These are phyloP conservation scores for Tuber calosporum DNA, from an alignment of 495 filamentous ascomycete genomes.

Conservation along the genomic window DNA sequence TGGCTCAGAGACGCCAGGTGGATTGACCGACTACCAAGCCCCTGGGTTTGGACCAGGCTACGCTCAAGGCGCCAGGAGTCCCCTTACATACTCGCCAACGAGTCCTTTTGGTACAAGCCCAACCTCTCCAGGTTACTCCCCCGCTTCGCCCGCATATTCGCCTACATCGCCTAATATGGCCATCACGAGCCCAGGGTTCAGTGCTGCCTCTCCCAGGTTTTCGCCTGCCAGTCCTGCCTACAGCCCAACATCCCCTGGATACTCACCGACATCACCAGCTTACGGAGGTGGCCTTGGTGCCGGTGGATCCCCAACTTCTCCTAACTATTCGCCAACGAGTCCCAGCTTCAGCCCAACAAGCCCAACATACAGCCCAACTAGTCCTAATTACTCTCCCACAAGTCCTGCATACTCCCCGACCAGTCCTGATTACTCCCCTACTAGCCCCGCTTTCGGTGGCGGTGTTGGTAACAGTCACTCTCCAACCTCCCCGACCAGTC, in stretches of 20 bases:
- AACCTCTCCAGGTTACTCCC: constrained; percentile 67
- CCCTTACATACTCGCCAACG: constrained; percentile 59
- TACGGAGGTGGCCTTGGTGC: constrained; percentile 43
- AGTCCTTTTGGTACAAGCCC: constrained; percentile 71
- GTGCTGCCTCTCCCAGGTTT: constrained; percentile 64
- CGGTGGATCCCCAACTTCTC: constrained; percentile 48
- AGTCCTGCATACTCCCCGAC: constrained; percentile 65
- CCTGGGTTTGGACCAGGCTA: constrained; percentile 46
- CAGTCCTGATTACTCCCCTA: constrained; percentile 52
- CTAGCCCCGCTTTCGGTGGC: constrained; percentile 39
- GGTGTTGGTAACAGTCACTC: constrained; percentile 39
- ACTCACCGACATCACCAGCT: constrained; percentile 46
- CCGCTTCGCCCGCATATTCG: constrained; percentile 60
- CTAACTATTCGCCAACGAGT: constrained; percentile 59
- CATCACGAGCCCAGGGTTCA: constrained; percentile 54
- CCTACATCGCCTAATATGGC: constrained; percentile 59
- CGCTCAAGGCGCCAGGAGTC: constrained; percentile 52
- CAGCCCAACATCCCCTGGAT: constrained; percentile 62
- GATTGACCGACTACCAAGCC: constrained; percentile 59
- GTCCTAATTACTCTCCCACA: constrained; percentile 48
- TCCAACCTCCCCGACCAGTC: constrained; percentile 46
- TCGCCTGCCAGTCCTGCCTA: constrained; percentile 76
- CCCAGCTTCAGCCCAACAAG: constrained; percentile 57
- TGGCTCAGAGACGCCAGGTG: constrained; percentile 66
- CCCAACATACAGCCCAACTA: constrained; percentile 59